phyloP scores from a whole-genome alignment of 2,329 filamentous ascomycete genomes.

The Arthrinium phaeospermum region DNA sequence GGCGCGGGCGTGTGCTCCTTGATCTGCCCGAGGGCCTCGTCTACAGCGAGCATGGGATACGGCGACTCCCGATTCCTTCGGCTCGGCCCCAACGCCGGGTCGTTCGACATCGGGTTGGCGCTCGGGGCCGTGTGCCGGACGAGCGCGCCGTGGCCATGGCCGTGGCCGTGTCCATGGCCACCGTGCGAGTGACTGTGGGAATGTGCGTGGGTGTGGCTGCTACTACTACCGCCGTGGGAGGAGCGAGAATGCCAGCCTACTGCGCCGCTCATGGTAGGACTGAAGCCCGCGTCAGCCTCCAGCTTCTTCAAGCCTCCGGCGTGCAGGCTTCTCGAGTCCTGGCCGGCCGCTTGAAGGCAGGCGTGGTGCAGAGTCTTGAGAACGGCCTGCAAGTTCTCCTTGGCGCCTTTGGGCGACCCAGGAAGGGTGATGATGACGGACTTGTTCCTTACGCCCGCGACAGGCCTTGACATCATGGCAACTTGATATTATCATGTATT shows the following conservation, averaged over 20 bases:
- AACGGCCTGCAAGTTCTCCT: constrained; percentile 88
- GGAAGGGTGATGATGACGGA: constrained; percentile 88
- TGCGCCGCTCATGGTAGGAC: constrained; percentile 32
- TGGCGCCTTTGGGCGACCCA: constrained; percentile 93
- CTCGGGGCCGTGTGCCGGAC: constrained; percentile 75
- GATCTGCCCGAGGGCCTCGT: constrained; percentile 78
- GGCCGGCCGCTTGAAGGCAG: constrained; percentile 86
- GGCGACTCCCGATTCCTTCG: constrained; percentile 83
- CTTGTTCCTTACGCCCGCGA: constrained; percentile 83
- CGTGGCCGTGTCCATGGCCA: constrained; percentile 64
- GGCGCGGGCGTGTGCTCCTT: constrained; percentile 73
- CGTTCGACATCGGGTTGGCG: constrained; percentile 63
- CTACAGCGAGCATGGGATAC: constrained; percentile 88
- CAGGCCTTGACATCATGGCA: constrained; percentile 94
- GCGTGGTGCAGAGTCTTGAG: constrained; percentile 93
- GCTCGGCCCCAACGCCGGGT: constrained; percentile 65
- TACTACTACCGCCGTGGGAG: not conserved
- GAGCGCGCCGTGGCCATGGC: constrained; percentile 67
- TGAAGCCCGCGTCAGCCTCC: constrained; percentile 79
- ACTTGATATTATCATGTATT: constrained; percentile 58
- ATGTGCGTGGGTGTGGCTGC: constrained; percentile 26
- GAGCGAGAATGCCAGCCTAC: not conserved
- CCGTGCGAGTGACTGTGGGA: constrained; percentile 50
- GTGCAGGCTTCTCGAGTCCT: constrained; percentile 80
- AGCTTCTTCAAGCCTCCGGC: constrained; percentile 81